These are phyloP conservation scores for Asclepias syriaca DNA, from an alignment of 257 asterid genomes.

Conservation along the genomic window DNA sequence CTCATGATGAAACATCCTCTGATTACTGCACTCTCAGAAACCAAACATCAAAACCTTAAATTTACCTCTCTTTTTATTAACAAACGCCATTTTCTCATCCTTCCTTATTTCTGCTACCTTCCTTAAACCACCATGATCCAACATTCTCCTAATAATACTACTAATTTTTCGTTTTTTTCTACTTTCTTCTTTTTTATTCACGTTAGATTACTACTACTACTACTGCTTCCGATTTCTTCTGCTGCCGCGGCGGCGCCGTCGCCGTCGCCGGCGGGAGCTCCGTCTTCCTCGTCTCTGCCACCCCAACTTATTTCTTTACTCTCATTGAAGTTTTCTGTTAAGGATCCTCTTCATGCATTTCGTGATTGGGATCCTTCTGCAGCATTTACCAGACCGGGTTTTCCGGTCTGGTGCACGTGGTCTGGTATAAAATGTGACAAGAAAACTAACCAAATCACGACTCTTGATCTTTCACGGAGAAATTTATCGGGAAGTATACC, in stretches of 20 bases:
- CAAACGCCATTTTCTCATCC: conserved; percentile 27
- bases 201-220: neutral
- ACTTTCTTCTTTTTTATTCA: conserved; percentile 24
- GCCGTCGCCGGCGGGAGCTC: neutral
- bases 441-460: conserved; percentile 34
- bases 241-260: conserved; percentile 9
- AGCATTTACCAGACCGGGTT: conserved; percentile 28
- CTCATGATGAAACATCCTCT: conserved; percentile 57
- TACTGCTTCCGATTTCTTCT: conserved; percentile 3
- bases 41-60: conserved; percentile 46
- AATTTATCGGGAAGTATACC: conserved; percentile 72
- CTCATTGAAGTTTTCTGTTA: conserved; percentile 53
- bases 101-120: conserved; percentile 11
- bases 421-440: conserved; percentile 63
- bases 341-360: conserved; percentile 56
- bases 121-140: conserved; percentile 42
- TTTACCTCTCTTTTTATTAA: conserved; percentile 27
- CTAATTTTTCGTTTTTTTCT: conserved; percentile 12
- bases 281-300: conserved; percentile 30
- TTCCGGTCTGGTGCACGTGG: conserved; percentile 75
- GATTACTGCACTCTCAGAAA: conserved; percentile 69
- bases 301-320: conserved; percentile 51
- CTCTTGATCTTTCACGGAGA: conserved; percentile 57
- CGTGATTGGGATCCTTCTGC: conserved; percentile 57
- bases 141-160: neutral